A percentile compares a stretch with the other conserved stretches of the same genome.
phyloP scores from a whole-genome alignment of 352 stramenopile species.

The Aphanomyces euteiches region DNA sequence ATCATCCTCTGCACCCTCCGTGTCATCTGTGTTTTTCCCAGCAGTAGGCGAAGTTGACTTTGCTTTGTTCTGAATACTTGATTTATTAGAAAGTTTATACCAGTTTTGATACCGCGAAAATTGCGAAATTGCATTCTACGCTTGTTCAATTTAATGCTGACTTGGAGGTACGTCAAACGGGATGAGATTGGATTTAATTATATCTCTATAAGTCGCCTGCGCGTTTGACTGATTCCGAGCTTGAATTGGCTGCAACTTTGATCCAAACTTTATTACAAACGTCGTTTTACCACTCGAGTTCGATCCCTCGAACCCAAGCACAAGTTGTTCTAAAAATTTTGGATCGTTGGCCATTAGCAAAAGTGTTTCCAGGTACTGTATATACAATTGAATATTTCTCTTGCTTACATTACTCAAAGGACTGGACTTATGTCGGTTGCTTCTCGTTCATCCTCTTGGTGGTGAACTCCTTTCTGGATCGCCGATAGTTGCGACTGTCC shows the following conservation, averaged over 20 bases:
- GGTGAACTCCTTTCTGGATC: constrained; percentile 36
- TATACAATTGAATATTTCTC: background rate
- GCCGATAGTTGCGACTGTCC: constrained; percentile 37
- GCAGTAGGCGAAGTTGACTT: constrained; percentile 22
- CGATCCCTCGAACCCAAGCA: constrained; percentile 65
- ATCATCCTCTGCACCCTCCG: constrained; percentile 25
- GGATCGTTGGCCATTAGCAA: constrained; percentile 56
- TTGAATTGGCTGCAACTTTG: constrained; percentile 56
- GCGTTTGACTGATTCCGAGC: constrained; percentile 9
- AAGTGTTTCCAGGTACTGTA: constrained; percentile 68
- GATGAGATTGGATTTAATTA: constrained; percentile 9
- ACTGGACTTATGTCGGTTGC: constrained; percentile 88
- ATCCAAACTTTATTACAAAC: constrained; percentile 72
- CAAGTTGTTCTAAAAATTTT: constrained; percentile 57
- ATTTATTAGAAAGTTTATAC: constrained; percentile 80
- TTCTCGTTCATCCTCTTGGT: constrained; percentile 86
- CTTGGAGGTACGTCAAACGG: constrained; percentile 48
- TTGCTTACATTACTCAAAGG: constrained; percentile 31
- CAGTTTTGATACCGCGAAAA: constrained; percentile 90
- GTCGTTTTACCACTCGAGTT: constrained; percentile 90
- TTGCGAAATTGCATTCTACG: constrained; percentile 89
- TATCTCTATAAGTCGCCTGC: constrained; percentile 19
- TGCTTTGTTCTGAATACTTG: constrained; percentile 31
- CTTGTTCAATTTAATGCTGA: constrained; percentile 88
- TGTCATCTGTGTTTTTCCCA: constrained; percentile 50